Evolutionary conservation across 192 early-diverging fungal genomes (phyloP), one percentile per base, ranked within the genome.

Genomic region (Entomortierella beljakovae): DNA sequence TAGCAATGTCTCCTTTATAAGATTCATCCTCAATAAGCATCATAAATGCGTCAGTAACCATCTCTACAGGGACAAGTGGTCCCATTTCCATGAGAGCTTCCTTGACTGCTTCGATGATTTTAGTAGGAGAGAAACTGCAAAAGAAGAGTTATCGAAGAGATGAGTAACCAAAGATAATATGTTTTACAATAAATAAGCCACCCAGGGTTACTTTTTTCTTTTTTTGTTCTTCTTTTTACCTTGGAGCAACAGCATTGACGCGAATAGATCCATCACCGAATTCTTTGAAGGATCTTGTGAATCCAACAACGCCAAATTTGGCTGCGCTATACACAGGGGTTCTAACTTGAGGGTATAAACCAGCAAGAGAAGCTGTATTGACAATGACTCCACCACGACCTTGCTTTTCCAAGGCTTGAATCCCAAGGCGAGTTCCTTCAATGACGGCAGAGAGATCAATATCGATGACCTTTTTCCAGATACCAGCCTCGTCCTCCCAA

Each of bases 371-470:
- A 1, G 94, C 90, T 0, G 90, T 91, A 65, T 93, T 96, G 43
- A 96, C 80, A 48, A 96, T 83, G 9, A 92, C 89, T 9, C 91
- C 93, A 9, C 84, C 85, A n/a, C 43, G 55, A n/a, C 74, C 61
- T 31, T 75, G 80, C 28, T 85, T 75, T 7, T 71, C 52, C 63
- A 94, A 83, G 55, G 89, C 80, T n/a, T 83, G 67, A 22, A 94
- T 77, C 0, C 89, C 94, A 32, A 93, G 64, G 6, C 90, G 88
- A 0, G 94, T 94, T 31, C 93, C 92, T 37, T 90, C 81, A 38
- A 96, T 83, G 6, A 94, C 92, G 25, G 91, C 92, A 9, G 84
- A 88, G 29, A 94, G 73, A 81, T 96, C 91, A 64, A 94, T 89
- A 69, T 92, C 92, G 34, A 96, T 85, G 15, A 88, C 86, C 33